Evolutionary conservation across 345 rosid species (phyloP), one percentile per base, ranked within the genome.

Genomic region (Eucalyptus marginata): DNA sequence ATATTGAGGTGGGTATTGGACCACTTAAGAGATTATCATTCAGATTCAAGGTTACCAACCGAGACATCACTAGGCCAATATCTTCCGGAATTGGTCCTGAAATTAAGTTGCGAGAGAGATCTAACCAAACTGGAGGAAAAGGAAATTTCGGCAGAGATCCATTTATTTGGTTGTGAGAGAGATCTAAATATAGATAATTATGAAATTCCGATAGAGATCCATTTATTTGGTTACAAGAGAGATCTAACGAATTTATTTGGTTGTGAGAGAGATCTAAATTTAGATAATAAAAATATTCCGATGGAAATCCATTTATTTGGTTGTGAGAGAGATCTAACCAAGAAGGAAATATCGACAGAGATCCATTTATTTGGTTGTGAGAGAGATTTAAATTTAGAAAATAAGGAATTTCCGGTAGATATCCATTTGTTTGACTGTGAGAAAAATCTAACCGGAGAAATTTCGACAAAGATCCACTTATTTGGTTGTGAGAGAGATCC

Each of bases 41-140:
- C 27, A 88, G 24, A 59, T 7, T 46, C 81, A 88, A 40, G 0
- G 0, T 52, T 3, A 0, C 0, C 36, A 51, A 16, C 0, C 0
- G 0, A 15, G 22, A 7, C 15, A 66, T 8, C 1, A 0, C 7
- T 17, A 17, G 13, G 33, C 16, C 24, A 17, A 87, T 25, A 44
- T 44, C 51, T 43, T 33, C 33, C 1, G 36, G 27, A 56, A 58
- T 46, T 20, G 31, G 22, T 22, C 81, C 88, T 49, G 33, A 36
- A 8, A 62, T 62, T 27, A 68, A 68, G 80, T 62, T 87, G 24
- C 4, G 11, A 31, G 66, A 79, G 58, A 80, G 68, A 46, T 88
- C 86, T 36, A 80, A 8, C 2, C 0, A 49, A 15, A 0, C 8
- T 18, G 11, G 3, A n/a, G 0, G 0, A 46, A 2, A n/a, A 6